Conservation (phyloP, 768 basidiomycete genomes). For the Phlegmacium glaucopus region DNA sequence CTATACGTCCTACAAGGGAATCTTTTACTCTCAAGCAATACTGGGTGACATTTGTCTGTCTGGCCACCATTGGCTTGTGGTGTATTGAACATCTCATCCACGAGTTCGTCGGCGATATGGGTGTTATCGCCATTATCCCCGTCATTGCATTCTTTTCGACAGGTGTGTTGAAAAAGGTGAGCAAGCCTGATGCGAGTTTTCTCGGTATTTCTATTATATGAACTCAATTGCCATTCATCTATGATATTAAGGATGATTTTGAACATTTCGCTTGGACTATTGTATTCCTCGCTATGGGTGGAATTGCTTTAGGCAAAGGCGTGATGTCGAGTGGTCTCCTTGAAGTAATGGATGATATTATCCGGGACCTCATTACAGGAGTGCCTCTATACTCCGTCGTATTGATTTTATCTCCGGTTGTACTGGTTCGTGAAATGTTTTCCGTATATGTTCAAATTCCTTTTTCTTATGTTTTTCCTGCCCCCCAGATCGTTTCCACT, state of each 20-base stretch:
- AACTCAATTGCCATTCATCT: too few relatives aligned
- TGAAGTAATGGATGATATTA: constrained; percentile 64
- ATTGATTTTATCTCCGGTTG: constrained; percentile 62
- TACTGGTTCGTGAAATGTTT: constrained; percentile 49
- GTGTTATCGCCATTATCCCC: constrained; percentile 91
- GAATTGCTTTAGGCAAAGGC: constrained; percentile 93
- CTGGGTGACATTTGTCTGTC: constrained; percentile 82
- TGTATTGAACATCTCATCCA: constrained; percentile 82
- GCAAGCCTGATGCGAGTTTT: background rate
- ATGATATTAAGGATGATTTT: constrained; percentile 72
- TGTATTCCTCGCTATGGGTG: constrained; percentile 97
- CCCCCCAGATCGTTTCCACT: constrained; percentile 72
- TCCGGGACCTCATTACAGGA: constrained; percentile 58
- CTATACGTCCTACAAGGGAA: constrained; percentile 82
- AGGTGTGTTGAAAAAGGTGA: constrained; percentile 88
- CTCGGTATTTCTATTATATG: too few relatives aligned
- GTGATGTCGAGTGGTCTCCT: constrained; percentile 88
- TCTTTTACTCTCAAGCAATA: constrained; percentile 81
- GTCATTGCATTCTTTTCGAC: constrained; percentile 93
- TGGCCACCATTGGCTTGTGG: constrained; percentile 87
- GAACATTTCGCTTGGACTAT: constrained; percentile 94
- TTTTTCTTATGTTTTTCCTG: constrained; percentile 20
- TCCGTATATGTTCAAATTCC: constrained; percentile 9
- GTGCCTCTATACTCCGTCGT: constrained; percentile 68
- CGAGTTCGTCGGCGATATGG: constrained; percentile 88